phyloP scores from a whole-genome alignment of 1,139 yeast species.

The Martiniozyma asiatica region DNA sequence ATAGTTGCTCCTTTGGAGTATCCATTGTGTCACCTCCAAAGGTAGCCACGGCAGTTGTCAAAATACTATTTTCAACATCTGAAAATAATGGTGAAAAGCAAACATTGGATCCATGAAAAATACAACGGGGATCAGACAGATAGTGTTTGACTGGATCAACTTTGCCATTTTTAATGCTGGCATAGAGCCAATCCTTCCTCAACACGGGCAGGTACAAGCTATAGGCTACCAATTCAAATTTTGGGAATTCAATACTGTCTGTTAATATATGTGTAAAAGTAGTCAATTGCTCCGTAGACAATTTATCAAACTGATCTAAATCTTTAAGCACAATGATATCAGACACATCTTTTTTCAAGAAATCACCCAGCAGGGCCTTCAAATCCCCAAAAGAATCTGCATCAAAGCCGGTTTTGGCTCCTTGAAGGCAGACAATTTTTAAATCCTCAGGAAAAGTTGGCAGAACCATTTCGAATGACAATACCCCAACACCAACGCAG shows the following conservation, averaged over 20 bases:
- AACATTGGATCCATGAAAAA: conserved; percentile 50
- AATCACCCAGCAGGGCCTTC: not conserved
- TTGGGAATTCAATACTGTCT: too few species aligned
- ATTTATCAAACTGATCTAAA: conserved; percentile 9
- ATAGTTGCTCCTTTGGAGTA: too few species aligned
- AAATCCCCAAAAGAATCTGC: too few species aligned
- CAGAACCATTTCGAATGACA: not conserved
- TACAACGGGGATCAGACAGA: conserved; percentile 59
- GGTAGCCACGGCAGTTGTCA: too few species aligned
- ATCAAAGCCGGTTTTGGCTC: too few species aligned
- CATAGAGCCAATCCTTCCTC: conserved; percentile 50
- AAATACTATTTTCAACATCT: conserved; percentile 42
- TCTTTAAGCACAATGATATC: conserved; percentile 2
- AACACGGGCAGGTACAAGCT: conserved; percentile 59
- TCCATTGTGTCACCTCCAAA: conserved; percentile 83
- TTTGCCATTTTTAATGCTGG: conserved; percentile 32
- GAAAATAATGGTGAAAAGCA: conserved; percentile 47
- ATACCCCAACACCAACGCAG: too few species aligned
- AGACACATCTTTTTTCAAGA: not conserved
- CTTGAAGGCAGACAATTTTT: conserved; percentile 1
- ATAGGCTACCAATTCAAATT: conserved; percentile 34
- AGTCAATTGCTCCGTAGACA: conserved; percentile 14
- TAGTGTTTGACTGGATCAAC: conserved; percentile 39
- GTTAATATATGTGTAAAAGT: conserved; percentile 40
- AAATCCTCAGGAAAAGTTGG: conserved; percentile 2